These are phyloP conservation scores for Pyrrhoderma lamaoense DNA, from an alignment of 1,284 basidiomycete genomes.

Conservation along the genomic window DNA sequence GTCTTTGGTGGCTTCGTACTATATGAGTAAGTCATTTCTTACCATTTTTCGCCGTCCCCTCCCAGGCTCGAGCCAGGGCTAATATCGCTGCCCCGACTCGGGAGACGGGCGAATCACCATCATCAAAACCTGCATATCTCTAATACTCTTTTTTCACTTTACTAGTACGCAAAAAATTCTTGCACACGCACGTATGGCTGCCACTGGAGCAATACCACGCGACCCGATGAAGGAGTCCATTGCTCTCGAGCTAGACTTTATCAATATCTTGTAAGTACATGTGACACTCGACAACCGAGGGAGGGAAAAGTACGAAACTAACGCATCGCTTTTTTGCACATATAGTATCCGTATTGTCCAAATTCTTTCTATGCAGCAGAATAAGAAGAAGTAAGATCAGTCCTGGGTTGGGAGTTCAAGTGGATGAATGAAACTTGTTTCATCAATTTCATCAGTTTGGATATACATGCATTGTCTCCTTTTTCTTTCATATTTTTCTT, in stretches of 20 bases:
- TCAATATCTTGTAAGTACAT: constrained; percentile 71
- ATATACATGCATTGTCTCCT: too few relatives aligned
- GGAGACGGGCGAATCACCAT: too few relatives aligned
- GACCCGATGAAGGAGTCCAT: constrained; percentile 81
- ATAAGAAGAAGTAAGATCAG: constrained; percentile 21
- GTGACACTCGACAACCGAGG: neutral
- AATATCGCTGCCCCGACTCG: too few relatives aligned
- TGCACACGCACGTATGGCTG: constrained; percentile 66
- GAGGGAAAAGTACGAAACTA: neutral
- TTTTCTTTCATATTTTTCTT: too few relatives aligned
- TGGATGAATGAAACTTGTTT: too few relatives aligned
- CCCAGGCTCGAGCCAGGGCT: too few relatives aligned
- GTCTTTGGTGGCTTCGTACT: constrained; percentile 85
- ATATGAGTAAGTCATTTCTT: constrained; percentile 56
- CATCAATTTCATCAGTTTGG: too few relatives aligned
- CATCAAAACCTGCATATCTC: too few relatives aligned
- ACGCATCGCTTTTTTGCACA: neutral
- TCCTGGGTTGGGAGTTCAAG: too few relatives aligned
- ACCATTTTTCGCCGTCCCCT: neutral
- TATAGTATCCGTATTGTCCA: constrained; percentile 76
- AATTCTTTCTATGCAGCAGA: constrained; percentile 52
- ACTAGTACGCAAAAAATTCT: constrained; percentile 80
- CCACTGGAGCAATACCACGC: constrained; percentile 55
- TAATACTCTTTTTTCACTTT: constrained; percentile 9
- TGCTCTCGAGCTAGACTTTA: constrained; percentile 77